phyloP scores from a whole-genome alignment of 2,329 filamentous ascomycete genomes.

The Ustilaginoidea virens region DNA sequence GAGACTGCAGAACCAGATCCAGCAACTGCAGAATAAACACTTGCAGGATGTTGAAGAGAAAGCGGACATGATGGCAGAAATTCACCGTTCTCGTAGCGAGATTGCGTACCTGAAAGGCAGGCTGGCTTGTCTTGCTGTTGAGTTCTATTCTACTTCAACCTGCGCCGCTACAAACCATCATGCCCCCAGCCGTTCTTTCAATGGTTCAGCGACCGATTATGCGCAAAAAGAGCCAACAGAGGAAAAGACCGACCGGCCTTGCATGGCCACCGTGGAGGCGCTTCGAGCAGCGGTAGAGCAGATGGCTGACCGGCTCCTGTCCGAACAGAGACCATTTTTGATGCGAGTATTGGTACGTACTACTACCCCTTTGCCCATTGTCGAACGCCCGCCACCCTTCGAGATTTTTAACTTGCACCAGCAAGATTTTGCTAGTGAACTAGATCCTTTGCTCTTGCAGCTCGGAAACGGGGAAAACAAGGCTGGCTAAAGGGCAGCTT shows the following conservation, averaged over 20 bases:
- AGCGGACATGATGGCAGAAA: background rate
- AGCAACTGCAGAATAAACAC: background rate
- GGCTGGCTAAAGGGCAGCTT: too few species aligned
- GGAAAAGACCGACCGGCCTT: too few species aligned
- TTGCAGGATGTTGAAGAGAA: background rate
- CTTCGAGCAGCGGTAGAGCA: background rate
- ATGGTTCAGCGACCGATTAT: too few species aligned
- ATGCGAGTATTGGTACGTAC: slow-evolving; percentile 1
- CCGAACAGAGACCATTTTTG: slow-evolving; percentile 1
- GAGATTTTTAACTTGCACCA: too few species aligned
- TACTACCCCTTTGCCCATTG: background rate
- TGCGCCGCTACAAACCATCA: too few species aligned
- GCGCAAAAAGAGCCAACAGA: too few species aligned
- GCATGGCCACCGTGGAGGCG: too few species aligned
- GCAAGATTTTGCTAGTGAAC: too few species aligned
- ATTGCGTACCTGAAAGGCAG: slow-evolving; percentile 7
- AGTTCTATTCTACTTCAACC: slow-evolving; percentile 1
- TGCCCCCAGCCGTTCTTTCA: too few species aligned
- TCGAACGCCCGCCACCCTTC: too few species aligned
- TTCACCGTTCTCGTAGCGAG: background rate
- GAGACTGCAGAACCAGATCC: slow-evolving; percentile 5
- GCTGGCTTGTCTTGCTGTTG: slow-evolving; percentile 4
- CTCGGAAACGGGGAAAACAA: too few species aligned
- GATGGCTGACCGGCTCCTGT: background rate
- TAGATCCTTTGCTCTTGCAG: too few species aligned